These are phyloP conservation scores for Lachancea thermotolerans DNA, from an alignment of 805 yeast genomes.

Conservation along the genomic window DNA sequence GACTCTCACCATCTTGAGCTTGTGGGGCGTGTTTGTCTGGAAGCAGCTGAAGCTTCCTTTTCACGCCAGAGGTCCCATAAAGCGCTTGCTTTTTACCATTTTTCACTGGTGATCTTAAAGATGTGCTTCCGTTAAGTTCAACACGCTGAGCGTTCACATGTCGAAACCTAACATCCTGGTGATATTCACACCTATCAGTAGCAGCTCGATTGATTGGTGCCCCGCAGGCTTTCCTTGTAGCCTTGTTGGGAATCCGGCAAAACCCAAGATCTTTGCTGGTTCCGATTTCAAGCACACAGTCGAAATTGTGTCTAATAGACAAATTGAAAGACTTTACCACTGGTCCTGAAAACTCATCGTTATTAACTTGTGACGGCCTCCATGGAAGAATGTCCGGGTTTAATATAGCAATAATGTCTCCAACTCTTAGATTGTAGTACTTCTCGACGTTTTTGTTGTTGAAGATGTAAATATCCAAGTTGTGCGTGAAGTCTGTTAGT, in stretches of 20 bases:
- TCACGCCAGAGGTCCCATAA: slow-evolving; percentile 31
- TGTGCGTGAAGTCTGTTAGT: slow-evolving; percentile 60
- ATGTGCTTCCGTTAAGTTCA: slow-evolving; percentile 62
- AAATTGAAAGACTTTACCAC: slow-evolving; percentile 44
- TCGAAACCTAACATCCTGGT: slow-evolving; percentile 51
- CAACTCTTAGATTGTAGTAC: slow-evolving; percentile 67
- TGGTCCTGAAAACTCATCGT: slow-evolving; percentile 18
- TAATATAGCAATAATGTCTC: slow-evolving; percentile 65
- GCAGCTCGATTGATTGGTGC: slow-evolving; percentile 51
- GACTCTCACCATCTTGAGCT: slow-evolving; percentile 7
- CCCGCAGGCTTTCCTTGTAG: slow-evolving; percentile 48
- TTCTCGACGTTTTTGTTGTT: slow-evolving; percentile 55
- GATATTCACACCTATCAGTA: slow-evolving; percentile 62
- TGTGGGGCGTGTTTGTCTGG: slow-evolving; percentile 8
- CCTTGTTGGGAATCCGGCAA: slow-evolving; percentile 47
- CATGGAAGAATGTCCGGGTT: slow-evolving; percentile 60
- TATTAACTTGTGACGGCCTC: slow-evolving; percentile 22
- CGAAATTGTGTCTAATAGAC: slow-evolving; percentile 42
- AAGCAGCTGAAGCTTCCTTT: slow-evolving; percentile 14
- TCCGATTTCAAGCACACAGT: slow-evolving; percentile 68
- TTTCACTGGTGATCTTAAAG: slow-evolving; percentile 50
- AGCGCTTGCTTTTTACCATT: slow-evolving; percentile 39
- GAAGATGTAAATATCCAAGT: slow-evolving; percentile 55
- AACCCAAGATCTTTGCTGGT: slow-evolving; percentile 56
- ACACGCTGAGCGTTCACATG: slow-evolving; percentile 55